A percentile compares a stretch with the other conserved stretches of the same genome.
phyloP scores from a whole-genome alignment of 1,284 basidiomycete species.

The Ceratobasidium sp. region DNA sequence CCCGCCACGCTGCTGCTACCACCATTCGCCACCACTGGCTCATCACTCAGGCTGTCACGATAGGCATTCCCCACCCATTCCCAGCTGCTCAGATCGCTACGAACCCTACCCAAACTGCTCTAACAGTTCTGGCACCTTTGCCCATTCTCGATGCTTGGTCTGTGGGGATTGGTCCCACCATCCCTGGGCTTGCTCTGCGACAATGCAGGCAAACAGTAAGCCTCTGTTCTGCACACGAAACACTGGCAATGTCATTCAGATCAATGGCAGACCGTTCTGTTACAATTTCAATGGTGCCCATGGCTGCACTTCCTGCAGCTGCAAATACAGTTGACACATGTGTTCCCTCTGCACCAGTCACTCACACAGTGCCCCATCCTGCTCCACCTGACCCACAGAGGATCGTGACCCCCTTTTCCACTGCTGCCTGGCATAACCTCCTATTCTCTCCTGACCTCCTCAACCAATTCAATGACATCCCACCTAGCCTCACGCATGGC shows the following conservation, averaged over 20 bases:
- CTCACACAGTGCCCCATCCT: slow-evolving; percentile 20
- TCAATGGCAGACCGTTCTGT: slow-evolving; percentile 9
- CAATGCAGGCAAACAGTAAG: too few species aligned
- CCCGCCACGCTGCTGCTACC: neutral
- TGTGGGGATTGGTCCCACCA: too few species aligned
- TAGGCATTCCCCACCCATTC: too few species aligned
- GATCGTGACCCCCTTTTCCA: slow-evolving; percentile 14
- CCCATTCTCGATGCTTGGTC: too few species aligned
- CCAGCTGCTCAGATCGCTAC: too few species aligned
- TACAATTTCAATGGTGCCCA: too few species aligned
- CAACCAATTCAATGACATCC: slow-evolving; percentile 4
- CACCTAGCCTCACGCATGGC: neutral
- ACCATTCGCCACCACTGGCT: neutral
- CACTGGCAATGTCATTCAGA: neutral
- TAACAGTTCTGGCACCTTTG: too few species aligned
- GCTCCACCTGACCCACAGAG: slow-evolving; percentile 8
- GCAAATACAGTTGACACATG: neutral
- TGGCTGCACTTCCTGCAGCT: neutral
- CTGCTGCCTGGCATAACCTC: slow-evolving; percentile 4
- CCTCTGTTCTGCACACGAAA: too few species aligned
- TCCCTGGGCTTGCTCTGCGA: too few species aligned
- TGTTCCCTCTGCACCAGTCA: slow-evolving; percentile 23
- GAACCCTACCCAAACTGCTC: too few species aligned
- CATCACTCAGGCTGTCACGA: too few species aligned
- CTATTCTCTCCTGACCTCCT: neutral